A percentile compares a stretch with the other conserved stretches of the same genome.
Evolutionary conservation across 106 monocot species (phyloP).

Genomic region (Dendrobium officinale): DNA sequence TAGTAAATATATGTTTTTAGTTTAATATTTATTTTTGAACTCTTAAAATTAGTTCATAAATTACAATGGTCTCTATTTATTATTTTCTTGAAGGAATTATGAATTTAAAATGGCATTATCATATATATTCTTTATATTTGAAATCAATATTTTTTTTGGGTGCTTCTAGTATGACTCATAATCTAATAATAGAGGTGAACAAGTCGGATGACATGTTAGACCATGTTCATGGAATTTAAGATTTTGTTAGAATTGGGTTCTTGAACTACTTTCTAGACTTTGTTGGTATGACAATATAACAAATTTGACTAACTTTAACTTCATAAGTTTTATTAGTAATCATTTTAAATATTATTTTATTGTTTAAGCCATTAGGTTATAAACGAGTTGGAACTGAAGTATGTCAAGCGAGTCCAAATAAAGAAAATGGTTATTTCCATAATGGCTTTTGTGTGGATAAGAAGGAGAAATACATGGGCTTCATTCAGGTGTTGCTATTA

Average conservation of each 20-base stretch:
- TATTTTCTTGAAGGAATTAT: background rate
- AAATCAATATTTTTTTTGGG: conserved; percentile 8
- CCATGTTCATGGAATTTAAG: no score
- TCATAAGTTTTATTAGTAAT: background rate
- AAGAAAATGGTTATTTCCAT: conserved; percentile 42
- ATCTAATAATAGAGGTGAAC: background rate
- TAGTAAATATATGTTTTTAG: background rate
- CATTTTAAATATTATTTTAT: background rate
- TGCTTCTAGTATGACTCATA: conserved; percentile 69
- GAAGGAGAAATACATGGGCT: conserved; percentile 29
- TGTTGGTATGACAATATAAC: conserved; percentile 45
- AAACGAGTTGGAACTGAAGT: conserved; percentile 71
- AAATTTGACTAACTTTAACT: background rate
- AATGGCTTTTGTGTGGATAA: conserved; percentile 46
- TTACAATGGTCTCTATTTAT: background rate
- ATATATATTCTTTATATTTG: background rate
- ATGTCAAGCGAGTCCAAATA: conserved; percentile 42
- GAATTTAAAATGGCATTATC: background rate
- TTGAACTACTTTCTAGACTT: conserved; percentile 46
- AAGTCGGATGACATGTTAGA: no score
- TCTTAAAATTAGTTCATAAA: background rate
- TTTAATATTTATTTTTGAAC: background rate
- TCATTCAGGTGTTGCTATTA: conserved; percentile 27
- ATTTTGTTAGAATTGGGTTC: no score
- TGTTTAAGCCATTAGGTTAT: conserved; percentile 55